Evolutionary conservation across 139 green algal genomes (phyloP).

Genomic region (Zygnema circumcarinatum): DNA sequence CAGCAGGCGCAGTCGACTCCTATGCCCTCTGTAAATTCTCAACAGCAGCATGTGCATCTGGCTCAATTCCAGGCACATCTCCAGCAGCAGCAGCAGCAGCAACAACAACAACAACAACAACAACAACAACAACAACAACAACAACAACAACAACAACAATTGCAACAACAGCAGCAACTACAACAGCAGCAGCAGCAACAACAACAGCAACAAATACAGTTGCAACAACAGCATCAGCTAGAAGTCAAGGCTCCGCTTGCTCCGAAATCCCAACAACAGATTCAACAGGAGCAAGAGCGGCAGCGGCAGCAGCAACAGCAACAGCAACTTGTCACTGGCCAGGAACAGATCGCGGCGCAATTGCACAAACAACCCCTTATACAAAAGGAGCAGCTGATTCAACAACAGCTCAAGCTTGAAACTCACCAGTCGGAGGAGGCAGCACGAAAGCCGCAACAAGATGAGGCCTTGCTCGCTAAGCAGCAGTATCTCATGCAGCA

Average conservation of each 20-base stretch:
- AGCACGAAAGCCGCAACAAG: not conserved
- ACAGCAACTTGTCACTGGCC: conserved; percentile 8
- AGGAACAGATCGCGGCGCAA: conserved; percentile 8
- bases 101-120: conserved; percentile 35
- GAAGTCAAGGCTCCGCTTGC: not conserved
- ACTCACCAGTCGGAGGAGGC: not conserved
- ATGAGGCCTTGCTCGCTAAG: not conserved
- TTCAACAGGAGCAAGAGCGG: conserved; percentile 8
- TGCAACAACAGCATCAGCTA: conserved; percentile 15
- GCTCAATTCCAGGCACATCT: not conserved
- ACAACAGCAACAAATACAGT: conserved; percentile 15
- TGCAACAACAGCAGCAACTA: conserved; percentile 34
- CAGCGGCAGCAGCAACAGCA: conserved; percentile 32
- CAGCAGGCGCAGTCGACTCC: too few species aligned
- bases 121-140: conserved; percentile 23
- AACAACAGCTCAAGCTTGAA: conserved; percentile 2
- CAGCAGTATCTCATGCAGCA: not conserved
- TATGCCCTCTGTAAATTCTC: too few species aligned
- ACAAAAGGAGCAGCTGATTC: conserved; percentile 5
- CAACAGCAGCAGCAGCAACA: conserved; percentile 38
- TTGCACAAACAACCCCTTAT: conserved; percentile 21
- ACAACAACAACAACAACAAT: conserved; percentile 30
- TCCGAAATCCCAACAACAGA: conserved; percentile 19
- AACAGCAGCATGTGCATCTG: conserved; percentile 15
- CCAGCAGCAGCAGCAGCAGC: conserved; percentile 24